Conservation (phyloP, 2,329 filamentous ascomycete genomes). For the Aspergillus sp. region DNA sequence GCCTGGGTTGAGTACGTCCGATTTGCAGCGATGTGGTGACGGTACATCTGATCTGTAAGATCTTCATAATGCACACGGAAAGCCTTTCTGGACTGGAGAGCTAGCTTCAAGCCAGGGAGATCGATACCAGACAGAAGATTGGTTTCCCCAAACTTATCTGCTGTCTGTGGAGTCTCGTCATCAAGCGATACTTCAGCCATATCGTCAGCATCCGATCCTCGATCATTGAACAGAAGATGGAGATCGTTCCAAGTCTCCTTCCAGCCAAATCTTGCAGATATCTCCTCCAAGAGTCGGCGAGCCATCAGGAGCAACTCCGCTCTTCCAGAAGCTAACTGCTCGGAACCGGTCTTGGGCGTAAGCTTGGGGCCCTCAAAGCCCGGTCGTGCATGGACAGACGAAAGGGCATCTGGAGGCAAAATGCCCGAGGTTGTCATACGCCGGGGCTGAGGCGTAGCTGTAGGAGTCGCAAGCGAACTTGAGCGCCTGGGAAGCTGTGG, state of each 20-base stretch:
- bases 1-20: slow-evolving; percentile 76
- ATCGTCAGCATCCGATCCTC: slow-evolving; percentile 29
- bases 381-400: slow-evolving; percentile 41
- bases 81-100: slow-evolving; percentile 62
- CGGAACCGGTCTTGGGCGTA: slow-evolving; percentile 60
- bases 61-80: slow-evolving; percentile 71
- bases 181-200: slow-evolving; percentile 42
- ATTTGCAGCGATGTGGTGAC: slow-evolving; percentile 78
- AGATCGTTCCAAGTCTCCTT: slow-evolving; percentile 71
- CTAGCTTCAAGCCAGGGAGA: slow-evolving; percentile 60
- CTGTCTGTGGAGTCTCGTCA: slow-evolving; percentile 25
- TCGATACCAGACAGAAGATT: slow-evolving; percentile 51
- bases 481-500: slow-evolving; percentile 39
- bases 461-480: slow-evolving; percentile 38
- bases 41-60: slow-evolving; percentile 80
- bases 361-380: slow-evolving; percentile 45
- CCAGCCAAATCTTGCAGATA: slow-evolving; percentile 74
- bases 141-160: slow-evolving; percentile 18
- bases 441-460: slow-evolving; percentile 21
- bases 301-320: slow-evolving; percentile 82
- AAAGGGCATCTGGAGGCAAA: slow-evolving; percentile 29
- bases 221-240: slow-evolving; percentile 41
- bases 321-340: slow-evolving; percentile 78
- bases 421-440: slow-evolving; percentile 34
- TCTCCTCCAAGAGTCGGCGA: slow-evolving; percentile 73